Evolutionary conservation across 768 basidiomycete genomes (phyloP), one percentile per base, ranked within the genome.

Genomic region (Amanita inopinata): DNA sequence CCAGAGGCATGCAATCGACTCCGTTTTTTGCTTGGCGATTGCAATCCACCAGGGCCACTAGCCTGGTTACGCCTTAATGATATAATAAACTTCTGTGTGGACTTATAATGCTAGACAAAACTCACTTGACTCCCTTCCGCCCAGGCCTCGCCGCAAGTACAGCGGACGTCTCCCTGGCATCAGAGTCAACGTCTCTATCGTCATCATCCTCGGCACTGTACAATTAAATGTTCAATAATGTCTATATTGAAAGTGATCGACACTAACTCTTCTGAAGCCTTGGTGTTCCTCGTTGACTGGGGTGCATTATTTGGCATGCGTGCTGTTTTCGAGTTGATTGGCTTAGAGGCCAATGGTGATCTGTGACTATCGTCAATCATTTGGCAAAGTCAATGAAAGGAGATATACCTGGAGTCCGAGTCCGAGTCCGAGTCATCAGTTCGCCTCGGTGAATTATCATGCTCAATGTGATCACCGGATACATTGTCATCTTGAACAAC

Each of bases 121-220:
- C 42, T 35, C 3, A 43, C 42, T 43, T 43, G 14, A 43, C 22
- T 4, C 25, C 33, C n/a, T 43, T 43, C 11, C 25, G 33, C n/a
- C 8, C 24, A 10, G 22, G 7, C 18, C 11, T n/a, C n/a, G n/a
- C n/a, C n/a, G n/a, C n/a, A n/a, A n/a, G n/a, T n/a, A n/a, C n/a
- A n/a, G n/a, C n/a, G n/a, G n/a, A n/a, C n/a, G 5, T 8, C 15
- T 19, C 19, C 18, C 30, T 20, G 28, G 27, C 30, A 14, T 42
- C n/a, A 9, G 8, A 23, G 10, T 33, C 20, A 7, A 19, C 18
- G 2, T 20, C 32, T 5, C 4, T 14, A n/a, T 15, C 19, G 22
- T 9, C n/a, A 14, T 19, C n/a, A 11, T 11, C 32, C 25, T 3
- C 4, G 1, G 9, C 32, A 22, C 5, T 6, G 23, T 40, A 32